phyloP scores from a whole-genome alignment of 805 yeast genomes.

The Yarrowia osloensis region DNA sequence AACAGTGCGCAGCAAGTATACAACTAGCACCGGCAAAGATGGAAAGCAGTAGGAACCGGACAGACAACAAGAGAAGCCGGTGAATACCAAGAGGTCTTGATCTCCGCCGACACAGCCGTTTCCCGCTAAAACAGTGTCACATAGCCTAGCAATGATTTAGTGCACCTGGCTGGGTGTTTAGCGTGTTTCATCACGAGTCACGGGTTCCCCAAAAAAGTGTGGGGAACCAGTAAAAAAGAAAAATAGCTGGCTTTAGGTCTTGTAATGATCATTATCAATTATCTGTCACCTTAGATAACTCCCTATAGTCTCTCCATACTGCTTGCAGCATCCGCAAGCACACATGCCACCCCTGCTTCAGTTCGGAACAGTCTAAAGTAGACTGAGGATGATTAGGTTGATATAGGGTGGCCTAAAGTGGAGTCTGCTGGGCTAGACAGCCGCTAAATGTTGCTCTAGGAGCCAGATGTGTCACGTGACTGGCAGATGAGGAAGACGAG shows the following conservation, averaged over 20 bases:
- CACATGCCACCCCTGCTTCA: conserved; percentile 26
- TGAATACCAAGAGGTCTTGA: no score
- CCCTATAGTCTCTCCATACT: no score
- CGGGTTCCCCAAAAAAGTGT: neutral
- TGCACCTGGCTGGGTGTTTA: neutral
- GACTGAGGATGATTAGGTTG: neutral
- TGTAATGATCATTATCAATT: no score
- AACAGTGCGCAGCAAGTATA: no score
- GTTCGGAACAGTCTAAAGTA: neutral
- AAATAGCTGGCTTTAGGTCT: no score
- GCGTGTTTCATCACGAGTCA: neutral
- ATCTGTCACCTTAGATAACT: no score
- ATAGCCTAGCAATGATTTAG: neutral
- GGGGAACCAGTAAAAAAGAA: neutral
- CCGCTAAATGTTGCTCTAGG: neutral
- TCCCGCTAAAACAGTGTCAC: neutral
- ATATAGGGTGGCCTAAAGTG: neutral
- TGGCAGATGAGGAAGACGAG: no score
- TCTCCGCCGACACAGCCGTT: neutral
- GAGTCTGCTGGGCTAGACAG: neutral
- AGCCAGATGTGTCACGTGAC: neutral
- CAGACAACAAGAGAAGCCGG: no score
- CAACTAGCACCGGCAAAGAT: no score
- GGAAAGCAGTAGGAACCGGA: neutral
- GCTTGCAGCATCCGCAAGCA: no score